Evolutionary conservation across 2,329 filamentous ascomycete genomes (phyloP).

Genomic region (Niveomyces coronatus): DNA sequence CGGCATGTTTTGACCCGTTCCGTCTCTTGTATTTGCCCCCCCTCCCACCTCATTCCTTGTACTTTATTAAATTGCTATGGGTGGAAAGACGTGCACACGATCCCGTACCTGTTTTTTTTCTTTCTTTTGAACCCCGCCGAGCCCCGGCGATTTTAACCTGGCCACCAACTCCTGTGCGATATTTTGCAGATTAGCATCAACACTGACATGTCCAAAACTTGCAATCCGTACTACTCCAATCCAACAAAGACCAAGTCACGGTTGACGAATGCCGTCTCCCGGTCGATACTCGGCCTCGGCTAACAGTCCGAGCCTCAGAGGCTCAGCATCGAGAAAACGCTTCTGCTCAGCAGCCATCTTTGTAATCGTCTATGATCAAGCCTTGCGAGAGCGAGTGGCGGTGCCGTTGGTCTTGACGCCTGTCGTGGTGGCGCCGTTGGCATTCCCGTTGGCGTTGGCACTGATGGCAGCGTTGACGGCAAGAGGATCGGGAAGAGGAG

Average conservation of each 20-base stretch:
- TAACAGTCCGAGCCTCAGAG: too few species aligned
- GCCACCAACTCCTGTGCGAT: constrained; percentile 5
- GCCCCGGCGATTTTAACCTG: constrained; percentile 5
- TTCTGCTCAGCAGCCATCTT: not conserved
- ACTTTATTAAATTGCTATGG: too few species aligned
- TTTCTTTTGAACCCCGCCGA: constrained; percentile 6
- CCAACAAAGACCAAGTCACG: not conserved
- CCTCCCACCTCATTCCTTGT: not conserved
- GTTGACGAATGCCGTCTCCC: not conserved
- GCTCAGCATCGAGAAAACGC: not conserved
- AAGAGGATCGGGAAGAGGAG: constrained; percentile 71
- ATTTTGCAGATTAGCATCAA: constrained; percentile 1
- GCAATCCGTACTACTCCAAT: not conserved
- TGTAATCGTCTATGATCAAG: constrained; percentile 21
- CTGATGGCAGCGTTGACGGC: constrained; percentile 50
- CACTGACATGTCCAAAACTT: constrained; percentile 9
- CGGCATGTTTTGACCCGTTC: not conserved
- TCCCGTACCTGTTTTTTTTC: not conserved
- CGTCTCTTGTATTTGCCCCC: not conserved
- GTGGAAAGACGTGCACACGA: too few species aligned
- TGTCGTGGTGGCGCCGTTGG: constrained; percentile 42
- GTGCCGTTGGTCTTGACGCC: constrained; percentile 48
- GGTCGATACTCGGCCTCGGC: too few species aligned
- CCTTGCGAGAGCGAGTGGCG: constrained; percentile 60
- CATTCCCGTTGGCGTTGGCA: constrained; percentile 37